Conservation (phyloP, 1,284 basidiomycete genomes). For the Paramarasmius palmivorus region DNA sequence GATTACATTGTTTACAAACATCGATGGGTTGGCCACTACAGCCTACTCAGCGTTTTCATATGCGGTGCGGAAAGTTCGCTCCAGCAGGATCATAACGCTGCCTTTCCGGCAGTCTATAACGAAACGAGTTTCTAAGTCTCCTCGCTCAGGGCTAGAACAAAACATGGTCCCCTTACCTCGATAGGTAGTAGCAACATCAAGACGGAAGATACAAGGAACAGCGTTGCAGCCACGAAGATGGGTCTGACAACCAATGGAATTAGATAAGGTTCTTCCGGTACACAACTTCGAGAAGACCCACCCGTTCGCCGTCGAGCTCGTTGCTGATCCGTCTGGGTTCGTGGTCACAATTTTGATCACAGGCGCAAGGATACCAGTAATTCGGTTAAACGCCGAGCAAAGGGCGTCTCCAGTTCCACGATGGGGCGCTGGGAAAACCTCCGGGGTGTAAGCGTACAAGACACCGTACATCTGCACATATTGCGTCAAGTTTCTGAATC, state of each 20-base stretch:
- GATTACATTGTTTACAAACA: too few relatives aligned
- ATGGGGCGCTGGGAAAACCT: slow-evolving; percentile 65
- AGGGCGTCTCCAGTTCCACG: slow-evolving; percentile 67
- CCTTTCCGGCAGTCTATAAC: slow-evolving; percentile 16
- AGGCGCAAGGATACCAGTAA: slow-evolving; percentile 56
- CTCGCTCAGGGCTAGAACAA: not conserved
- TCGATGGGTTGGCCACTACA: too few relatives aligned
- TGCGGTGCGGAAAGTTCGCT: too few relatives aligned
- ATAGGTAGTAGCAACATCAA: slow-evolving; percentile 56
- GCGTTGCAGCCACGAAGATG: slow-evolving; percentile 55
- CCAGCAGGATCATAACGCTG: slow-evolving; percentile 9
- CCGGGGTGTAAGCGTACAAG: slow-evolving; percentile 62
- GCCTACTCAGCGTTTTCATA: too few relatives aligned
- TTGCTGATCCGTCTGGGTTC: slow-evolving; percentile 24
- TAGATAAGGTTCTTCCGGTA: not conserved
- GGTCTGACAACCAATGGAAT: slow-evolving; percentile 34
- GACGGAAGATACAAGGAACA: slow-evolving; percentile 50
- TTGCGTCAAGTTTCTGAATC: not conserved
- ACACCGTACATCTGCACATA: slow-evolving; percentile 58
- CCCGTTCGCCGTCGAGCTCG: slow-evolving; percentile 33
- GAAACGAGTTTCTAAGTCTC: not conserved
- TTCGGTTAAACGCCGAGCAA: slow-evolving; percentile 51
- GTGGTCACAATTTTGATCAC: slow-evolving; percentile 52
- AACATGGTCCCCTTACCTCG: slow-evolving; percentile 39
- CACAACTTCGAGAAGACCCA: slow-evolving; percentile 17